These are phyloP conservation scores for Fragilaria crotonensis DNA, from an alignment of 108 stramenopile species.

Conservation along the genomic window DNA sequence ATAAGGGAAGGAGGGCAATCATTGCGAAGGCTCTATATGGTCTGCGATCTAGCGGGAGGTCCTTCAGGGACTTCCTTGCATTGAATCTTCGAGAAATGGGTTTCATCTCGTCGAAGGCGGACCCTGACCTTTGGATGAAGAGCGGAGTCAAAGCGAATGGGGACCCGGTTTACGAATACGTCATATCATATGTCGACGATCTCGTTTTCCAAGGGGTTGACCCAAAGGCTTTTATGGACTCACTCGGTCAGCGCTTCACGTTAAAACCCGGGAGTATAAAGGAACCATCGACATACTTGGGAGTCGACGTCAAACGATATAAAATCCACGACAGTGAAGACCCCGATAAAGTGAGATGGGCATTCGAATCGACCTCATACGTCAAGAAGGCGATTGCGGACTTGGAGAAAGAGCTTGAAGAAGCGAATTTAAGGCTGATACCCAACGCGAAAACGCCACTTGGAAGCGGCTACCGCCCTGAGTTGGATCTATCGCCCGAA, in stretches of 20 bases:
- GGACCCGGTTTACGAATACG: conserved; percentile 10
- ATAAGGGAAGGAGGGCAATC: conserved; percentile 5
- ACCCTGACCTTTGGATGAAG: conserved; percentile 25
- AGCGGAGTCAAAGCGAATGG: not conserved
- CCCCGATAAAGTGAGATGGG: too few species aligned
- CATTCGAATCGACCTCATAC: too few species aligned
- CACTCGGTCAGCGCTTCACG: conserved; percentile 30
- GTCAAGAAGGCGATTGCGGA: too few species aligned
- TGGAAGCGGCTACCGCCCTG: conserved; percentile 1
- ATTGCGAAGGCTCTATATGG: conserved; percentile 17
- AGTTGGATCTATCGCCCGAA: conserved; percentile 9
- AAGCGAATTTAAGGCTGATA: too few species aligned
- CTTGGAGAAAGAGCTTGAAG: conserved; percentile 3
- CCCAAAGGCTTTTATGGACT: conserved; percentile 10
- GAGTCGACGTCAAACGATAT: conserved; percentile 12
- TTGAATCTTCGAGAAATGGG: conserved; percentile 17
- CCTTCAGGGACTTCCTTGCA: conserved; percentile 6
- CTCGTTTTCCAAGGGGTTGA: conserved; percentile 7
- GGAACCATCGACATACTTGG: conserved; percentile 29
- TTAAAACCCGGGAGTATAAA: conserved; percentile 31
- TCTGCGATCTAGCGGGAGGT: conserved; percentile 7
- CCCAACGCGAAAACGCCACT: conserved; percentile 8
- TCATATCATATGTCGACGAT: too few species aligned
- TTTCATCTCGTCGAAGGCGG: conserved; percentile 11
- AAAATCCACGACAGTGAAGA: not conserved